These are phyloP conservation scores for Scheffersomyces amazonensis DNA, from an alignment of 805 yeast species.

Conservation along the genomic window DNA sequence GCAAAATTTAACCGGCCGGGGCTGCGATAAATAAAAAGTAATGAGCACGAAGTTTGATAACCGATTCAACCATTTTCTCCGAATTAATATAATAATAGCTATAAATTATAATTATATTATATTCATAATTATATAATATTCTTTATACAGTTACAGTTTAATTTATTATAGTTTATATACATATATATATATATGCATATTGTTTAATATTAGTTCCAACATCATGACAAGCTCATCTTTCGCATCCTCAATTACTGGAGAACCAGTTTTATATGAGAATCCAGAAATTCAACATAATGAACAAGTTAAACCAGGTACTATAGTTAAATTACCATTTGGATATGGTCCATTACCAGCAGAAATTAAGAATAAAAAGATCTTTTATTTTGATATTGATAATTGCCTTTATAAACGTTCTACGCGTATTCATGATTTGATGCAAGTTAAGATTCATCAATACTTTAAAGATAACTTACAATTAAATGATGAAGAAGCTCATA, in stretches of 20 bases:
- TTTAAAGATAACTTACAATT: constrained; percentile 64
- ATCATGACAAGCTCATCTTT: not conserved
- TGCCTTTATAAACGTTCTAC: constrained; percentile 78
- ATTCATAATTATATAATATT: no score
- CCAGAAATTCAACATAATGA: constrained; percentile 19
- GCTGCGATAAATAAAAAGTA: no score
- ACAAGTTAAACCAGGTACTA: constrained; percentile 13
- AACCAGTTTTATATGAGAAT: constrained; percentile 15
- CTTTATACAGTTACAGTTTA: no score
- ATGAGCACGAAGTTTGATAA: no score
- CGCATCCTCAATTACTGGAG: not conserved
- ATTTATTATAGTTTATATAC: no score
- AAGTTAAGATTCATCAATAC: constrained; percentile 75
- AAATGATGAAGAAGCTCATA: constrained; percentile 69
- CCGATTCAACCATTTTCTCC: no score
- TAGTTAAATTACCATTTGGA: constrained; percentile 27
- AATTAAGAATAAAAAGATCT: constrained; percentile 30
- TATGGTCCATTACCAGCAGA: constrained; percentile 31
- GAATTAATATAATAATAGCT: no score
- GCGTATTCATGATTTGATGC: constrained; percentile 84
- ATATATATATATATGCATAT: no score
- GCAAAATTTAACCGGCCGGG: no score
- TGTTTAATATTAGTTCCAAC: no score
- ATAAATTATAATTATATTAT: no score
- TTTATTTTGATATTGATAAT: constrained; percentile 93